Evolutionary conservation across 352 stramenopile species (phyloP).

Genomic region (Phytophthora multivora): DNA sequence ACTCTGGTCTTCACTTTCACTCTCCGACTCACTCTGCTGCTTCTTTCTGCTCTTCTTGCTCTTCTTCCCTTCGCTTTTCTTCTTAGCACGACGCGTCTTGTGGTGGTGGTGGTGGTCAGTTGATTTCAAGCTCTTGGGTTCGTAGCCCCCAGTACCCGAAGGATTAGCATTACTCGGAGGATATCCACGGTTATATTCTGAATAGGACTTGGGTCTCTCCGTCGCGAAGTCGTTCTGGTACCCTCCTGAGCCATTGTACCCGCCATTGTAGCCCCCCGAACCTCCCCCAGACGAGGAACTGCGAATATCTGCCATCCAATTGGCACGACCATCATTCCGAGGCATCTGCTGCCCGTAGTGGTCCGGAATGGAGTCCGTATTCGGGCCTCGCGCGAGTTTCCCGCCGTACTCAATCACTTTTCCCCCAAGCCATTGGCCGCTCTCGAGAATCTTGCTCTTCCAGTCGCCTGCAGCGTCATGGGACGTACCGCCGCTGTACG

Average conservation of each 20-base stretch:
- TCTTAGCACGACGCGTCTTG: slow-evolving; percentile 44
- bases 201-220: slow-evolving; percentile 60
- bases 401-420: slow-evolving; percentile 78
- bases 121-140: slow-evolving; percentile 12
- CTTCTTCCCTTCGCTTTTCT: slow-evolving; percentile 45
- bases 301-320: slow-evolving; percentile 81
- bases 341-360: slow-evolving; percentile 48
- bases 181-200: slow-evolving; percentile 34
- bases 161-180: background rate
- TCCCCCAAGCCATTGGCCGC: slow-evolving; percentile 70
- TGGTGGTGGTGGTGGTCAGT: slow-evolving; percentile 5
- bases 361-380: slow-evolving; percentile 52
- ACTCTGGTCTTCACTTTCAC: slow-evolving; percentile 24
- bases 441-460: slow-evolving; percentile 74
- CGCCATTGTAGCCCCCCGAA: slow-evolving; percentile 18
- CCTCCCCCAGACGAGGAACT: slow-evolving; percentile 41
- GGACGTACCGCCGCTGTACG: slow-evolving; percentile 26
- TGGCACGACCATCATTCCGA: slow-evolving; percentile 71
- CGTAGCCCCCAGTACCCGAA: slow-evolving; percentile 2
- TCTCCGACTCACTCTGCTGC: slow-evolving; percentile 33
- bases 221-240: slow-evolving; percentile 83
- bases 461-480: slow-evolving; percentile 44
- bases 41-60: slow-evolving; percentile 46
- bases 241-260: slow-evolving; percentile 20
- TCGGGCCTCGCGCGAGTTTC: slow-evolving; percentile 50